These are phyloP conservation scores for Cladosporium sp. DNA, from an alignment of 2,329 filamentous ascomycete species.

Conservation along the genomic window DNA sequence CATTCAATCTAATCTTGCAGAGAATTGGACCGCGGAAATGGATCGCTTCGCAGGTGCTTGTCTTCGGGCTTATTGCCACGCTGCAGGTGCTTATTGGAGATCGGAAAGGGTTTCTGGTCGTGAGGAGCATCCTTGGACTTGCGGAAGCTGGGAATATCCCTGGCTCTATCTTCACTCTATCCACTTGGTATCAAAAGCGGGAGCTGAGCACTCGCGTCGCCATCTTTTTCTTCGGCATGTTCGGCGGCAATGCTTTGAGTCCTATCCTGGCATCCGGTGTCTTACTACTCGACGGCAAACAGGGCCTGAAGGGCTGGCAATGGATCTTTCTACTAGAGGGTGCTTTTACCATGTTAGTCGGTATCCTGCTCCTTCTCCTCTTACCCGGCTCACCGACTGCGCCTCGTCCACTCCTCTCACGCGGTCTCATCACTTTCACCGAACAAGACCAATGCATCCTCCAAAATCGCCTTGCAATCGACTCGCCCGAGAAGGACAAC, in stretches of 20 bases:
- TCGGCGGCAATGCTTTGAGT: constrained; percentile 62
- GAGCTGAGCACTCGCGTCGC: constrained; percentile 24
- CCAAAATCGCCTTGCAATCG: constrained; percentile 33
- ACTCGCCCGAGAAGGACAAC: constrained; percentile 29
- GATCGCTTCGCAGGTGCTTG: constrained; percentile 47
- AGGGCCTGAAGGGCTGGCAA: constrained; percentile 55
- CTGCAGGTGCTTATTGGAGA: constrained; percentile 20
- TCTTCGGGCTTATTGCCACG: constrained; percentile 46
- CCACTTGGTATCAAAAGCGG: constrained; percentile 4
- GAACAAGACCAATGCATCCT: constrained; percentile 33
- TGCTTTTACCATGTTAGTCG: constrained; percentile 24
- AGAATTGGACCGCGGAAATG: constrained; percentile 34
- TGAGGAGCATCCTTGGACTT: constrained; percentile 19
- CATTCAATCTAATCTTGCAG: constrained; percentile 48
- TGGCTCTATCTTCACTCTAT: constrained; percentile 43
- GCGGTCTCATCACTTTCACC: constrained; percentile 38
- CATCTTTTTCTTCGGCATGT: constrained; percentile 38
- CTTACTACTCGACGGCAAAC: constrained; percentile 56
- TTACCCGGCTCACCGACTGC: constrained; percentile 42
- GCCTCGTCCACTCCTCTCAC: constrained; percentile 37
- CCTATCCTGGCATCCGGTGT: constrained; percentile 57
- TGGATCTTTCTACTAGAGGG: constrained; percentile 63
- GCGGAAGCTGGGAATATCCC: constrained; percentile 11
- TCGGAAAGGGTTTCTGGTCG: constrained; percentile 22
- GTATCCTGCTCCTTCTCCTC: constrained; percentile 38